Base-by-base conservation (phyloP, 2,329 filamentous ascomycete species). In the Verticillium klebahnii region DNA sequence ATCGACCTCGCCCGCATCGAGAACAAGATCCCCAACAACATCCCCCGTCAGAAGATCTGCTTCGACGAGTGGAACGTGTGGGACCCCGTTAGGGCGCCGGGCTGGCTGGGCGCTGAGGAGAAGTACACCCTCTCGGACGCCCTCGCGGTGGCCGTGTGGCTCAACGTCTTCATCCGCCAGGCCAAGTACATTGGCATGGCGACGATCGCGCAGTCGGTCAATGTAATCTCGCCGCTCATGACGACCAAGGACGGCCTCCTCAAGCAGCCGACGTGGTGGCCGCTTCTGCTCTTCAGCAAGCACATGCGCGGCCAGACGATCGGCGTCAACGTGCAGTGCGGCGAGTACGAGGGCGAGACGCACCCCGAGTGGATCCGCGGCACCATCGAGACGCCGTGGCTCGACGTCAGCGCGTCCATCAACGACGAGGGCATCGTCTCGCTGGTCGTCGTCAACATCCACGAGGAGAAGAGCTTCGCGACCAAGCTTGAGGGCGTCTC, bases 41-140 rank as follows among this genome's bases (percentile, higher is more conserved):
- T 88, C n/a, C 83, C 84, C 4, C 78, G 83, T 3, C 88, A 86
- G 56, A 89, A 82, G 59, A 91, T 93, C 71, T 93, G 90, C 79
- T 93, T 93, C 71, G 90, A 93, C 71, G 90, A 93, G 74, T 93
- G 90, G 90, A 93, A 93, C 72, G 89, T 93, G 9, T 93, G 90
- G 90, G 89, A 92, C 68, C 88, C 89, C 0, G 79, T 82, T 60
- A 84, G 89, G 9, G 89, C 90, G 0, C 88, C 88, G 0, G 90
- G 90, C 17, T 86, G 89, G 68, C 73, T 83, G 63, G 90, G 90
- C 17, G 90, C 88, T 6, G 90, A 93, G 74, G 89, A 93, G 71
- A 78, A 75, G 68, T 91, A 93, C 76, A 92, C 87, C 0, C 82
- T 93, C 8, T 91, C 88, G 0, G 90, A 93, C 67, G 89, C 89